Percentiles rank a stretch among this genome's conserved stretches.
These are phyloP conservation scores for Miamiensis avidus DNA, from an alignment of 169 alveolate species.

Conservation along the genomic window DNA sequence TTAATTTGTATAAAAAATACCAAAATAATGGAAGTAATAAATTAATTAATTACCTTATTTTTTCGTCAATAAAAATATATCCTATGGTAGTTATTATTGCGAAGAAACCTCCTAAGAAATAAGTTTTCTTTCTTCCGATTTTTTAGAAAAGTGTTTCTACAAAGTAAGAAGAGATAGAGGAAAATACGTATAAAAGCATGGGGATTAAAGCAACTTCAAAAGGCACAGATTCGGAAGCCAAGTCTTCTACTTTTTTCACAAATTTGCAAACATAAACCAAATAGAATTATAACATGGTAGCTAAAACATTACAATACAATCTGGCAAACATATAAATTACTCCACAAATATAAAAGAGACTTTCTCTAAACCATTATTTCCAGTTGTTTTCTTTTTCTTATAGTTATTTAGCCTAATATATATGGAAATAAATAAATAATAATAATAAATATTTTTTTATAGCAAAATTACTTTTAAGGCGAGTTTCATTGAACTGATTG, in stretches of 20 bases:
- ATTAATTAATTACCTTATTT: conserved; percentile 15
- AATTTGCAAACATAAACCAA: conserved; percentile 49
- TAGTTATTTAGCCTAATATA: background rate
- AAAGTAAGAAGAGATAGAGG: conserved; percentile 34
- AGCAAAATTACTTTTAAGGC: background rate
- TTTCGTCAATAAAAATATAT: conserved; percentile 26
- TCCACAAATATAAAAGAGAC: conserved; percentile 61
- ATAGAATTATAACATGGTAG: conserved; percentile 67
- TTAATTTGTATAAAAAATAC: too few species aligned
- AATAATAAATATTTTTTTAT: too few species aligned
- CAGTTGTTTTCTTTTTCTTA: background rate
- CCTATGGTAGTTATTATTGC: conserved; percentile 27
- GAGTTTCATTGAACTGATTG: background rate
- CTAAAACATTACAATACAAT: conserved; percentile 60
- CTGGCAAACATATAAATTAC: conserved; percentile 62
- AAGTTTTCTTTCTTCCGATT: conserved; percentile 39
- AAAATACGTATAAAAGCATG: conserved; percentile 51
- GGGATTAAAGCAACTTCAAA: conserved; percentile 63
- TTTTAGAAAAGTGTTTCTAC: conserved; percentile 5
- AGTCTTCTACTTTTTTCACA: conserved; percentile 42
- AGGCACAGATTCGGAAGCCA: conserved; percentile 46
- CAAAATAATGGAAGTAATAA: too few species aligned
- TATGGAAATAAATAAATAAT: too few species aligned
- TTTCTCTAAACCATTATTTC: conserved; percentile 54
- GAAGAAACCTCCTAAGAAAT: conserved; percentile 36